Percentiles rank a stretch among this genome's conserved stretches.
These are phyloP conservation scores for Flaveria ramosissima DNA, from an alignment of 129 eudicot genomes.

Conservation along the genomic window DNA sequence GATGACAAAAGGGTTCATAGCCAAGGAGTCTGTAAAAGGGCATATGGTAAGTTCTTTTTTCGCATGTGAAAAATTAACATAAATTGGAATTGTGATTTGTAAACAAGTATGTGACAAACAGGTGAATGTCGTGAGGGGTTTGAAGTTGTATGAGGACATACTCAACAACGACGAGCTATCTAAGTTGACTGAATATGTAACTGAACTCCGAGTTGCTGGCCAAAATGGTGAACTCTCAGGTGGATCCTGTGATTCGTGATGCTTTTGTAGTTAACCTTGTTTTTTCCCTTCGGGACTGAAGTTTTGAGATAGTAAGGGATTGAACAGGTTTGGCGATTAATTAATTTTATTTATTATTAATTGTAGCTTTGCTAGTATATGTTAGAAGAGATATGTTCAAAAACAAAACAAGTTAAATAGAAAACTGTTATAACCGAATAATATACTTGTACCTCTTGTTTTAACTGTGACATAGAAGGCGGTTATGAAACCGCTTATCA, in stretches of 20 bases:
- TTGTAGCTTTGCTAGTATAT: slow-evolving; percentile 21
- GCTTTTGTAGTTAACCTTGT: slow-evolving; percentile 75
- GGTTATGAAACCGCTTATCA: no score
- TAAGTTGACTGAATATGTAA: slow-evolving; percentile 77
- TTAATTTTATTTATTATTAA: slow-evolving; percentile 40
- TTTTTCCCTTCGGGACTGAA: slow-evolving; percentile 73
- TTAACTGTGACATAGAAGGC: no score
- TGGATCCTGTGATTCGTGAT: slow-evolving; percentile 92
- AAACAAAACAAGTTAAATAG: background rate
- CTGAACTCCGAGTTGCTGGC: slow-evolving; percentile 87
- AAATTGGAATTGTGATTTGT: background rate
- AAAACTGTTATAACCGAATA: background rate
- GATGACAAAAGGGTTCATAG: slow-evolving; percentile 90
- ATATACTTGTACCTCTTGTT: background rate
- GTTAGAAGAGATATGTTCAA: background rate
- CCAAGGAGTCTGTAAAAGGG: slow-evolving; percentile 96
- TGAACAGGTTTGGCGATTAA: slow-evolving; percentile 73
- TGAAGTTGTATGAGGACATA: slow-evolving; percentile 82
- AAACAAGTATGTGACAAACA: slow-evolving; percentile 32
- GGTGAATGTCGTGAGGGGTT: slow-evolving; percentile 98
- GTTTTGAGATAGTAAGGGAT: slow-evolving; percentile 84
- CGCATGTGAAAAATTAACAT: background rate
- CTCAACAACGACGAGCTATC: slow-evolving; percentile 74
- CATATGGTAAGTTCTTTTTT: slow-evolving; percentile 72
- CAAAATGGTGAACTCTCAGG: slow-evolving; percentile 99